Conservation (phyloP, 2,329 filamentous ascomycete species). For the Colletotrichum phormii region DNA sequence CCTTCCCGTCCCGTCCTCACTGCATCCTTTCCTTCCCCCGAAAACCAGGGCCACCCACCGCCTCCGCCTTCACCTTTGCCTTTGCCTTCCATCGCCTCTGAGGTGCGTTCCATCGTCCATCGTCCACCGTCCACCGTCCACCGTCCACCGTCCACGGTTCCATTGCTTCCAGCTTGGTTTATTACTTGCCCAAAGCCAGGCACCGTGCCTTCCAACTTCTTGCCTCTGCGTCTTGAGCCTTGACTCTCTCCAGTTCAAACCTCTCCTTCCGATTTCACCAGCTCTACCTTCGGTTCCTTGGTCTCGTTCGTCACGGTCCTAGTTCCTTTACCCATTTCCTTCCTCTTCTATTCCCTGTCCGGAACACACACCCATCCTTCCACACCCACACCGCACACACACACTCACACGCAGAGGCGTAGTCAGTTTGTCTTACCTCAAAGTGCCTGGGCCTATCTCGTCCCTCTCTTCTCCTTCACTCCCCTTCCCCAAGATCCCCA, state of each 20-base stretch:
- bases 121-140: too few relatives aligned
- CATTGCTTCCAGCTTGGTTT: conserved; percentile 8
- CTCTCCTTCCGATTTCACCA: background rate
- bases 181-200: conserved; percentile 3
- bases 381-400: background rate
- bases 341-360: background rate
- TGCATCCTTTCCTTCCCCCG: background rate
- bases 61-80: background rate
- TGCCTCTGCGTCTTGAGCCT: conserved; percentile 19
- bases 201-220: conserved; percentile 1
- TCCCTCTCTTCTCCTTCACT: conserved; percentile 5
- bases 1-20: conserved; percentile 3
- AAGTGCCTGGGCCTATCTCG: conserved; percentile 25
- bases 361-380: background rate
- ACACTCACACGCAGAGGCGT: background rate
- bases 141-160: too few relatives aligned
- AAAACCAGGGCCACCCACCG: background rate
- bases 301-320: conserved; percentile 2
- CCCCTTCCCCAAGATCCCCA: conserved; percentile 29
- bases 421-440: conserved; percentile 28
- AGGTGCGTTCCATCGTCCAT: too few relatives aligned
- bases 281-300: background rate
- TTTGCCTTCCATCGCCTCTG: too few relatives aligned
- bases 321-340: background rate
- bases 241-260: conserved; percentile 1